Percentiles rank a stretch among this genome's conserved stretches.
Conservation (phyloP, 495 filamentous ascomycete species). For the Elasticomyces elasticus region DNA sequence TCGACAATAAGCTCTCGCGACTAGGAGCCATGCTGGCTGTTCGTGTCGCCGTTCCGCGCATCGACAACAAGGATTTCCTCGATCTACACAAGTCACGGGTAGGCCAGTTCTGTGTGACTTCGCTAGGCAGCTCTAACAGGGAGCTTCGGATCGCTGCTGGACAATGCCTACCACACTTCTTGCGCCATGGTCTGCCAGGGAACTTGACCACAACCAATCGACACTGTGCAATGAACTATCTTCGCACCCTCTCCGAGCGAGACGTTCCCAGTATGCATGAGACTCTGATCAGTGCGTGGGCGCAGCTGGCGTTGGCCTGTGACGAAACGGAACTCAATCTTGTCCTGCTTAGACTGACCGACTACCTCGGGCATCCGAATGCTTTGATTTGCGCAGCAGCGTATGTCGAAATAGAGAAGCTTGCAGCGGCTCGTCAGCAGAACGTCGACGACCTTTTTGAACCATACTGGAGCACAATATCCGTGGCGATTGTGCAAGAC, state of each 20-base stretch:
- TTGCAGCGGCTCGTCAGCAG: slow-evolving; percentile 53
- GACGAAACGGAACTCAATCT: slow-evolving; percentile 74
- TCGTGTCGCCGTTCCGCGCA: slow-evolving; percentile 57
- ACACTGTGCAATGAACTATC: slow-evolving; percentile 52
- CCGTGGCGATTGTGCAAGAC: slow-evolving; percentile 69
- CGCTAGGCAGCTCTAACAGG: slow-evolving; percentile 68
- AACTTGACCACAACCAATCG: slow-evolving; percentile 54
- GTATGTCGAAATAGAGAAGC: slow-evolving; percentile 61
- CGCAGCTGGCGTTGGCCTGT: slow-evolving; percentile 61
- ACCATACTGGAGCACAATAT: slow-evolving; percentile 79
- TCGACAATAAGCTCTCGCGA: slow-evolving; percentile 51
- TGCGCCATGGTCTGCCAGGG: slow-evolving; percentile 40
- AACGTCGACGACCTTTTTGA: slow-evolving; percentile 58
- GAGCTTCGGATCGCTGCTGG: slow-evolving; percentile 80
- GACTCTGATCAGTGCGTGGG: slow-evolving; percentile 74
- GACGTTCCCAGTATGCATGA: slow-evolving; percentile 58
- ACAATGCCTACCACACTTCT: slow-evolving; percentile 54
- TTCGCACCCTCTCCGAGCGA: slow-evolving; percentile 59
- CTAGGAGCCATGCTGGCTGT: slow-evolving; percentile 64
- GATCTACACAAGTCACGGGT: slow-evolving; percentile 54
- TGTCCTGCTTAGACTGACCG: slow-evolving; percentile 68
- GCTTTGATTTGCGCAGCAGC: slow-evolving; percentile 66
- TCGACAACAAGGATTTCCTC: slow-evolving; percentile 43
- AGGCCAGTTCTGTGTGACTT: slow-evolving; percentile 72
- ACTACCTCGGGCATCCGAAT: slow-evolving; percentile 79